Evolutionary conservation across 495 filamentous ascomycete genomes (phyloP), one percentile per base, ranked within the genome.

Genomic region (Penicillium ucsense): DNA sequence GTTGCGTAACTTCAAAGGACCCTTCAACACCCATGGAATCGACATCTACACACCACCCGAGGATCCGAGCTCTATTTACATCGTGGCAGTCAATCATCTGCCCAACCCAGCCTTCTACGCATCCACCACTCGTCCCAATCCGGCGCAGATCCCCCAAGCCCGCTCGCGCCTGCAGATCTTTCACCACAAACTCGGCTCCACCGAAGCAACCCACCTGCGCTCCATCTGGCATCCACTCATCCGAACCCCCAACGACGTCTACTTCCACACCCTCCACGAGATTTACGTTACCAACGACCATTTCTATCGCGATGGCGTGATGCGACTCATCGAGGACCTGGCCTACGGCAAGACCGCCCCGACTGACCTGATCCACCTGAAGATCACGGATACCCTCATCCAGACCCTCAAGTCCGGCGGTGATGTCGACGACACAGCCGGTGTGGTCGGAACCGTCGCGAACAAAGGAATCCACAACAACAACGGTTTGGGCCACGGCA

Each of bases 271-370:
- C 31, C 68, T 73, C 8, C 53, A 48, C 38, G 72, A 73, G 1
- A 67, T 83, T 57, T 78, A 76, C 53, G 71, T 81, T 4, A 82
- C 78, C 5, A 84, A 84, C 51, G 80, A 83, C 54, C 79, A 84
- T 51, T 67, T 59, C 53, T 71, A 81, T 54, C 63, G 64, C 8
- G 61, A 70, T 0, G 76, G 78, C 1, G 6, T 60, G 4, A 59
- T 71, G 61, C 72, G 79, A 2, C 6, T 59, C 0, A 0, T 80
- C 1, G 71, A 75, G 40, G 66, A 73, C 41, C 6, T 47, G 62
- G 11, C 57, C 61, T 4, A 39, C 67, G 50, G 70, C 71, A 52
- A 50, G 64, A 55, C 68, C 65, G 65, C 55, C 66, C 0, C 20
- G 20, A 20, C 20, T 20, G 20, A 20, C 20, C 20, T 20, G 20